Percentiles rank a stretch among this genome's conserved stretches.
Conservation (phyloP, 345 rosid species). For the Eucalyptus fibrosa region DNA sequence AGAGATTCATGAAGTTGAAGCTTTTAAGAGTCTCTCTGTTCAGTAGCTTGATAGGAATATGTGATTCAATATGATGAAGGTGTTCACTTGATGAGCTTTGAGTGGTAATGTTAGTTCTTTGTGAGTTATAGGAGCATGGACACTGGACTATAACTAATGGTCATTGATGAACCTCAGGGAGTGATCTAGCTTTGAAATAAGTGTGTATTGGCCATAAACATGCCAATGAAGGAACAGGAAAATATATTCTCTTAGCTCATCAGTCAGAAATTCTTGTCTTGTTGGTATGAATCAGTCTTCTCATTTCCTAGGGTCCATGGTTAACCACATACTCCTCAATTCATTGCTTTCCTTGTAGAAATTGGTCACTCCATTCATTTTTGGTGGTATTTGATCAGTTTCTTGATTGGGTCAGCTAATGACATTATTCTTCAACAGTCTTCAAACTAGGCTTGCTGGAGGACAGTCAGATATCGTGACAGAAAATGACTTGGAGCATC, state of each 20-base stretch:
- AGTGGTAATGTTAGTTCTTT: background rate
- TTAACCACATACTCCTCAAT: background rate
- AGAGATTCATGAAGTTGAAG: background rate
- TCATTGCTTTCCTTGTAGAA: background rate
- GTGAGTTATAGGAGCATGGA: background rate
- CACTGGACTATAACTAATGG: background rate
- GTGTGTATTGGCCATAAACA: background rate
- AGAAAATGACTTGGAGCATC: slow-evolving; percentile 71
- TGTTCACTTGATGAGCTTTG: background rate
- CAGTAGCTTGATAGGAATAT: background rate
- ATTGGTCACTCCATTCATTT: background rate
- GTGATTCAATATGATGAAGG: background rate
- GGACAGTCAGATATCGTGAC: slow-evolving; percentile 36
- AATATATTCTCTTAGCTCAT: background rate
- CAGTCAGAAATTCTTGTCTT: background rate
- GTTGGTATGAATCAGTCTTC: background rate
- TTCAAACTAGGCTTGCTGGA: slow-evolving; percentile 4
- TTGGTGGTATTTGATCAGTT: background rate
- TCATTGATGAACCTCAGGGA: background rate
- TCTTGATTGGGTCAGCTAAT: background rate
- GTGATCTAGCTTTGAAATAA: background rate
- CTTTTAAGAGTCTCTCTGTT: background rate
- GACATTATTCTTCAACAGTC: slow-evolving; percentile 7
- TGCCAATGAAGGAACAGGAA: background rate
- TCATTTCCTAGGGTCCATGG: background rate